Evolutionary conservation across 768 basidiomycete genomes (phyloP).

Genomic region (Cyathus striatus): DNA sequence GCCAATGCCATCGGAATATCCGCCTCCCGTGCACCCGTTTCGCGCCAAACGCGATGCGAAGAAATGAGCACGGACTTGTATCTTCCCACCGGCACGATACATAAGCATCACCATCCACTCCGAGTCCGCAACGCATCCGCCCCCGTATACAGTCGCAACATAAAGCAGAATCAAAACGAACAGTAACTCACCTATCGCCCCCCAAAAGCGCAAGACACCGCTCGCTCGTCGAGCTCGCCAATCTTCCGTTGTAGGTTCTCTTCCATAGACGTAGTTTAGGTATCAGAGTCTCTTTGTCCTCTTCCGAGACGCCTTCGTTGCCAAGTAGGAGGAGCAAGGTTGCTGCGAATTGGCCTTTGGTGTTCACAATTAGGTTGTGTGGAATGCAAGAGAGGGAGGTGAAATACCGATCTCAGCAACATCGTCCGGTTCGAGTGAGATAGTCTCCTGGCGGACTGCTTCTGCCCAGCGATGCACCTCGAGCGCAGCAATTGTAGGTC

Average conservation of each 20-base stretch:
- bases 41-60: no score
- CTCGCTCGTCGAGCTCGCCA: constrained; percentile 26
- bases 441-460: constrained; percentile 13
- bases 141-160: no score
- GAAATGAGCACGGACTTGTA: no score
- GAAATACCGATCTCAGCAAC: constrained; percentile 29
- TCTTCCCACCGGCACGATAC: no score
- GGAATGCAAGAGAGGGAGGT: no score
- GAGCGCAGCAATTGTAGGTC: constrained; percentile 26
- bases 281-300: constrained; percentile 25
- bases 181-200: constrained; percentile 18
- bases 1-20: no score
- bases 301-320: constrained; percentile 18
- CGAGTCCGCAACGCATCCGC: no score
- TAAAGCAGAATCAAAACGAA: no score
- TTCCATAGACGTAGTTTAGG: constrained; percentile 27
- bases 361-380: no score
- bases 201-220: constrained; percentile 28
- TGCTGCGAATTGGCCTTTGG: constrained; percentile 34
- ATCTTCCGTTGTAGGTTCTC: constrained; percentile 16
- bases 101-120: no score
- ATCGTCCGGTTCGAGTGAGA: constrained; percentile 14
- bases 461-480: constrained; percentile 30
- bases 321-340: constrained; percentile 36
- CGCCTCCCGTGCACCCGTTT: no score